A percentile compares a stretch with the other conserved stretches of the same genome.
These are phyloP conservation scores for Botryosphaeria dothidea DNA, from an alignment of 2,329 filamentous ascomycete species.

Conservation along the genomic window DNA sequence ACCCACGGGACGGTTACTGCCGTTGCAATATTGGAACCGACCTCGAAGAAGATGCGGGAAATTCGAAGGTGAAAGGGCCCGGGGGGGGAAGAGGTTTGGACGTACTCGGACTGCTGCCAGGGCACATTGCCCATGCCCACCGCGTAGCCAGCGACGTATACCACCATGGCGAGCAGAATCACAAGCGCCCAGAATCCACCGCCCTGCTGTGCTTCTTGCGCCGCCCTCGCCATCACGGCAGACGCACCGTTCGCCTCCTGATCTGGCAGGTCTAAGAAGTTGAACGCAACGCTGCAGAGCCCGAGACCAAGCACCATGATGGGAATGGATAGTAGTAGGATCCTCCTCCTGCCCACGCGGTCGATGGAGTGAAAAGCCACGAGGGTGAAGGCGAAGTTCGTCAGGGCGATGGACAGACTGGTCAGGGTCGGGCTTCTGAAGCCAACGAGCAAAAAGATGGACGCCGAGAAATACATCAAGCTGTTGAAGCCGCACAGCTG, in stretches of 20 bases:
- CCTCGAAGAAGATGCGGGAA: too few relatives aligned
- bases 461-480: slow-evolving; percentile 46
- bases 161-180: slow-evolving; percentile 73
- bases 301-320: slow-evolving; percentile 77
- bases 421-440: slow-evolving; percentile 48
- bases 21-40: too few relatives aligned
- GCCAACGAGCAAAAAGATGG: slow-evolving; percentile 49
- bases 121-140: slow-evolving; percentile 88
- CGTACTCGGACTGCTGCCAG: slow-evolving; percentile 87
- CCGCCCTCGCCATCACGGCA: slow-evolving; percentile 13
- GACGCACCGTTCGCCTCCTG: slow-evolving; percentile 22
- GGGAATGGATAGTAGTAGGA: slow-evolving; percentile 80
- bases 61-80: too few relatives aligned
- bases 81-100: too few relatives aligned
- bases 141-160: slow-evolving; percentile 85
- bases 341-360: slow-evolving; percentile 49
- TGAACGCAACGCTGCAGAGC: slow-evolving; percentile 72
- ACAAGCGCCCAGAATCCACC: slow-evolving; percentile 36
- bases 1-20: too few relatives aligned
- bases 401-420: slow-evolving; percentile 45
- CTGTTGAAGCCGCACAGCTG: slow-evolving; percentile 69
- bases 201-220: neutral
- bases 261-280: slow-evolving; percentile 55
- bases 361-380: slow-evolving; percentile 48
- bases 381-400: slow-evolving; percentile 50